Conservation (phyloP, 164 flowering plant species). For the Saururus chinensis region DNA sequence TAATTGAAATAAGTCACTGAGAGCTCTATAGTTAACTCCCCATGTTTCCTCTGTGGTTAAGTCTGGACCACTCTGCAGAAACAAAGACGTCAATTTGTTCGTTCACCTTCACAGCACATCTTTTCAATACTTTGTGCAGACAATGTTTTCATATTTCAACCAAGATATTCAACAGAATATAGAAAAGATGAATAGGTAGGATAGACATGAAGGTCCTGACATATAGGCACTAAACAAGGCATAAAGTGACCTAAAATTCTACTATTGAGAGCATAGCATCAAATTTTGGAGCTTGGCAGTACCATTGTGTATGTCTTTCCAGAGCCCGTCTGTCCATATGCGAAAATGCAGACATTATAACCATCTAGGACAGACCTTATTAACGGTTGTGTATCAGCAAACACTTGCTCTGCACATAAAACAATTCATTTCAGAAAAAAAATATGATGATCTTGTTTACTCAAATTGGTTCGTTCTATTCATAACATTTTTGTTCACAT, state of each 20-base stretch:
- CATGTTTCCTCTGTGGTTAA: slow-evolving; percentile 50
- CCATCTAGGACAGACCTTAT: slow-evolving; percentile 86
- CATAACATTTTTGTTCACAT: neutral
- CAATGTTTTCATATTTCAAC: too few relatives aligned
- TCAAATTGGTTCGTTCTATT: too few relatives aligned
- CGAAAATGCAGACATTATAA: slow-evolving; percentile 86
- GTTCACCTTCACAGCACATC: neutral
- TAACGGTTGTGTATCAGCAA: slow-evolving; percentile 69
- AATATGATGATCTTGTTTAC: too few relatives aligned
- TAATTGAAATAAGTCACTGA: slow-evolving; percentile 54
- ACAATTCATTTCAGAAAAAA: neutral
- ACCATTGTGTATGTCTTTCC: slow-evolving; percentile 98
- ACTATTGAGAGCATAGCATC: neutral
- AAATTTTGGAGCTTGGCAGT: slow-evolving; percentile 1
- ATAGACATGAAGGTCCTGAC: neutral
- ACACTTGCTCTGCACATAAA: slow-evolving; percentile 59
- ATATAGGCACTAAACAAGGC: neutral
- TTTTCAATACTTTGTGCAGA: too few relatives aligned
- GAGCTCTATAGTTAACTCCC: slow-evolving; percentile 89
- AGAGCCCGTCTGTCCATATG: slow-evolving; percentile 97
- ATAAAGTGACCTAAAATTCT: neutral
- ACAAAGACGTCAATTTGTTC: neutral
- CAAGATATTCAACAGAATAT: too few relatives aligned
- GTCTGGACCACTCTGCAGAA: slow-evolving; percentile 70
- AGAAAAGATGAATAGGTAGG: neutral